Percentiles rank a stretch among this genome's conserved stretches.
Conservation (phyloP, 768 basidiomycete species). For the Royoungia palumana region DNA sequence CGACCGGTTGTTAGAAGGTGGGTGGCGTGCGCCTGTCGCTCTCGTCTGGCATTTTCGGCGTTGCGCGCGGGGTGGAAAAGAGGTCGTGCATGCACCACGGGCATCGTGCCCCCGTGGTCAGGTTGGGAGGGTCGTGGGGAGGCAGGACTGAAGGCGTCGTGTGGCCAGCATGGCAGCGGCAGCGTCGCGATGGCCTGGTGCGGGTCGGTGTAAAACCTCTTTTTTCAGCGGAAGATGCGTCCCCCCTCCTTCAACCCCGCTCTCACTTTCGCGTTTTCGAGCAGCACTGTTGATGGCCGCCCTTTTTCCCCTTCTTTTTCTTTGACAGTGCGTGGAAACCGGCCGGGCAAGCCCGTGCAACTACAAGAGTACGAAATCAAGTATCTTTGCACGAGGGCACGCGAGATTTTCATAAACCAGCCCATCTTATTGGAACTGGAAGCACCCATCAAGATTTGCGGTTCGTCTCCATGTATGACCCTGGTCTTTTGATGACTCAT, state of each 20-base stretch:
- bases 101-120: background rate
- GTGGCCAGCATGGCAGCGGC: slow-evolving; percentile 13
- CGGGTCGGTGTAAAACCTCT: slow-evolving; percentile 8
- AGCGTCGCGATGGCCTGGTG: slow-evolving; percentile 7
- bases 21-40: slow-evolving; percentile 37
- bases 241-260: background rate
- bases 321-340: slow-evolving; percentile 86
- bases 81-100: background rate
- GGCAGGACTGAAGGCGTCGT: slow-evolving; percentile 11
- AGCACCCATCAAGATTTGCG: slow-evolving; percentile 99
- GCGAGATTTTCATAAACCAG: slow-evolving; percentile 99
- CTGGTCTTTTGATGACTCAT: slow-evolving; percentile 21
- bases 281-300: slow-evolving; percentile 15
- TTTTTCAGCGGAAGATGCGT: background rate
- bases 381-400: slow-evolving; percentile 96
- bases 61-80: slow-evolving; percentile 1
- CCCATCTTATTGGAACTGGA: slow-evolving; percentile 97
- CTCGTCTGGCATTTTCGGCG: slow-evolving; percentile 14
- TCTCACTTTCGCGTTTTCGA: slow-evolving; percentile 1
- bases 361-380: slow-evolving; percentile 99
- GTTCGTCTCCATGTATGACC: slow-evolving; percentile 44
- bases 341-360: slow-evolving; percentile 97
- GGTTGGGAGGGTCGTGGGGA: background rate
- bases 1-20: slow-evolving; percentile 96
- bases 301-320: slow-evolving; percentile 20